Base-by-base conservation (phyloP, 2,329 filamentous ascomycete genomes). In the Pseudogymnoascus sp. region DNA sequence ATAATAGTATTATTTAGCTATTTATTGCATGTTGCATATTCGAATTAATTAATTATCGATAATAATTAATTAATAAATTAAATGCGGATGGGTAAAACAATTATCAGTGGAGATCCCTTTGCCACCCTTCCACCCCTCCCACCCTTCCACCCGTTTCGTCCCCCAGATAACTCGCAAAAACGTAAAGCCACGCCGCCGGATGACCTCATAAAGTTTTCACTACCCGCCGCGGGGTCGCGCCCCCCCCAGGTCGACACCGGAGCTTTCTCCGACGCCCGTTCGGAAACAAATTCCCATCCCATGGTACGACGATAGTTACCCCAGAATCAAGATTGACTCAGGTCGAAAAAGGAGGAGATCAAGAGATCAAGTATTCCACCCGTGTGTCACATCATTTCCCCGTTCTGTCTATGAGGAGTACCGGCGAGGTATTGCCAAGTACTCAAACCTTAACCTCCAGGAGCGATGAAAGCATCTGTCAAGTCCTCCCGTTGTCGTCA, bases 161-260 rank as follows among this genome's bases (percentile, higher is more conserved):
- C 66, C 63, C 69, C 66, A 66, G 70, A 72, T 63, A 69, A 64
- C 69, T 68, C 68, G 60, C 60, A 52, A 11, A 52, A 52, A 52
- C 45, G 45, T 52, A 52, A 52, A 52, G 45, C 45, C 45, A 52
- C 45, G 30, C 25, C 45, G 45, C 45, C 45, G 25, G 45, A 52
- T 52, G 45, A 52, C 45, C 45, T 52, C 45, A 52, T 28, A 6
- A 52, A 19, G 45, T 52, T 52, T 52, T 52, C 45, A 52, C 25
- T 30, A n/a, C 45, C 45, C 45, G 45, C n/a, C 45, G 45, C 45
- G 45, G 45, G 45, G 45, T 52, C 42, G 30, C 19, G 19, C 19
- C 19, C 19, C 19, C 30, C 30, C 30, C 30, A 11, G 9, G 30
- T 33, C 30, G 19, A 19, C 19, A 45, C 22, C 41, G 45, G 45